These are phyloP conservation scores for Aspergillus fumigatiaffinis DNA, from an alignment of 2,329 filamentous ascomycete genomes.

Conservation along the genomic window DNA sequence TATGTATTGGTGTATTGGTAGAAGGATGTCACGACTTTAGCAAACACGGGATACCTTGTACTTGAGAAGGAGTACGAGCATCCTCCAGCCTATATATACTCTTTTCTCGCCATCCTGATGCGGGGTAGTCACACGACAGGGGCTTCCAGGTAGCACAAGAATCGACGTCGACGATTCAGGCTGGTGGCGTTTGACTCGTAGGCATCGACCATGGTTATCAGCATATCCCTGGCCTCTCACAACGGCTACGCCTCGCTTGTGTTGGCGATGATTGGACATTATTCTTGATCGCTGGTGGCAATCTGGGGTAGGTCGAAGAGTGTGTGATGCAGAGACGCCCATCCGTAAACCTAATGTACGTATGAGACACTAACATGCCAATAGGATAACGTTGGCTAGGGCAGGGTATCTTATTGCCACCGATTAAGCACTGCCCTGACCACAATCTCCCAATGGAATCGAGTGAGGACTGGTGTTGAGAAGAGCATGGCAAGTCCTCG, in stretches of 20 bases:
- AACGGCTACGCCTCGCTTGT: neutral
- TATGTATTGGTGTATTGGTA: neutral
- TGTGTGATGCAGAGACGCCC: neutral
- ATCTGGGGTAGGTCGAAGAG: neutral
- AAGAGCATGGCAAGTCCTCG: neutral
- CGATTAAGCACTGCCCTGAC: neutral
- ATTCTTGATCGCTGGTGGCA: neutral
- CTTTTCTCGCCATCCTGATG: constrained; percentile 11
- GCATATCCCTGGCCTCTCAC: neutral
- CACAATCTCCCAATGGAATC: neutral
- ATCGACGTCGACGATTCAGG: neutral
- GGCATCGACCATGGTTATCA: neutral
- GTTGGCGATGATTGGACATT: neutral
- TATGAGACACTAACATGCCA: neutral
- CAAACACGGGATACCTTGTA: neutral
- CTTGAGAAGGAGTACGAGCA: constrained; percentile 1
- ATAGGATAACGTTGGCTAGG: neutral
- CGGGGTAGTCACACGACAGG: constrained; percentile 20
- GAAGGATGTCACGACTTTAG: neutral
- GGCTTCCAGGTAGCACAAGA: neutral
- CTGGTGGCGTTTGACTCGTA: neutral
- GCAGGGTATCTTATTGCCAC: neutral
- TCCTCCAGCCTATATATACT: constrained; percentile 16
- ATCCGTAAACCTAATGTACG: neutral
- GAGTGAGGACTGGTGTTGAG: neutral